Percentiles rank a stretch among this genome's conserved stretches.
These are phyloP conservation scores for Aegilops bicornis DNA, from an alignment of 176 grass and related monocot genomes.

Conservation along the genomic window DNA sequence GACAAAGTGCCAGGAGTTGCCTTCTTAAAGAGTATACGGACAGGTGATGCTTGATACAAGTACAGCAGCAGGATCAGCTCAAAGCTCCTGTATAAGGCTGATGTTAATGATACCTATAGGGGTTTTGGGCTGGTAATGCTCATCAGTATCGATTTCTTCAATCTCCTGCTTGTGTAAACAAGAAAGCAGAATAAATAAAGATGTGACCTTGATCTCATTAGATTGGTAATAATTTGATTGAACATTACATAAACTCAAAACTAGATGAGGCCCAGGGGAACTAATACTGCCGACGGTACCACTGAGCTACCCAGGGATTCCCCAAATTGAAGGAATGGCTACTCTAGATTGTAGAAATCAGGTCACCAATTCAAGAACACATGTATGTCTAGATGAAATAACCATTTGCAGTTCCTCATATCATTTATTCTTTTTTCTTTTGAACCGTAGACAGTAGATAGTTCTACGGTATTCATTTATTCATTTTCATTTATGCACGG, in stretches of 20 bases:
- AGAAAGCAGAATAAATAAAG: not conserved
- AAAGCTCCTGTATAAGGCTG: slow-evolving; percentile 66
- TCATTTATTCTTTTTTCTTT: not conserved
- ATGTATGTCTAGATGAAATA: not conserved
- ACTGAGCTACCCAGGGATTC: not conserved
- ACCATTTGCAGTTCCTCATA: not conserved
- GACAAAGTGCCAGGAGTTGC: not conserved
- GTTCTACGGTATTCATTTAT: not conserved
- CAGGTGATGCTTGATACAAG: not conserved
- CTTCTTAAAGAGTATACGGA: slow-evolving; percentile 13
- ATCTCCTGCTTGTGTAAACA: slow-evolving; percentile 60
- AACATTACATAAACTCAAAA: not conserved
- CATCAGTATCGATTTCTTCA: slow-evolving; percentile 96
- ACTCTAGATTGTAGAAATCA: not conserved
- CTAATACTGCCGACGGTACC: not conserved
- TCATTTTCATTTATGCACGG: not conserved
- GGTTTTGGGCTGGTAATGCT: slow-evolving; percentile 86
- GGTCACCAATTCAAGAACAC: not conserved
- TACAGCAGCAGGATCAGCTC: slow-evolving; percentile 32
- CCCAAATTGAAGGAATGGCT: not conserved
- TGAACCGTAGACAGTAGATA: too few relatives aligned
- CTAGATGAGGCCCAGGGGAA: not conserved
- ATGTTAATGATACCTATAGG: slow-evolving; percentile 73
- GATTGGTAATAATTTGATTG: not conserved
- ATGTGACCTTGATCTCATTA: not conserved